Evolutionary conservation across 73 alveolate genomes (phyloP).

Genomic region (Paramecium sexaurelia): DNA sequence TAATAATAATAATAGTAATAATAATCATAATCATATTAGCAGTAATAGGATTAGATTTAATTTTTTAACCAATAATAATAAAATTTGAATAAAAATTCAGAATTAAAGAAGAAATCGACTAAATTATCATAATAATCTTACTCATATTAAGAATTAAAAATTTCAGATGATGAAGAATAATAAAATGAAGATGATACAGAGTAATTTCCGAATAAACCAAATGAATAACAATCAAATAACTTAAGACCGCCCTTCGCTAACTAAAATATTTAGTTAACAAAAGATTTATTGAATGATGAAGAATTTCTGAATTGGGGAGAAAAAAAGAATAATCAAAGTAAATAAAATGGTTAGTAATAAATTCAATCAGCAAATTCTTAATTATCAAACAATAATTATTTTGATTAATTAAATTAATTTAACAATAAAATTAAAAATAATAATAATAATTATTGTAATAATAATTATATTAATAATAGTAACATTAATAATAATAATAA

Average conservation of each 20-base stretch:
- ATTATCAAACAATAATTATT: background rate
- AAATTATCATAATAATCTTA: background rate
- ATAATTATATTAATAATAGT: background rate
- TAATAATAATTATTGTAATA: background rate
- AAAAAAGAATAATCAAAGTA: background rate
- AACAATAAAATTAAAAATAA: background rate
- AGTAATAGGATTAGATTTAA: background rate
- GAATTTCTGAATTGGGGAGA: conserved; percentile 15
- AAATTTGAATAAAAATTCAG: background rate
- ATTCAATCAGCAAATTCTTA: conserved; percentile 7
- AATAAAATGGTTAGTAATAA: background rate
- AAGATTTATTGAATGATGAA: background rate
- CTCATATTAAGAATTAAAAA: background rate
- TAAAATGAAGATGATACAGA: background rate
- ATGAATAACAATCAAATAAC: background rate
- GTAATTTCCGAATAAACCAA: background rate
- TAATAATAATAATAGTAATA: background rate
- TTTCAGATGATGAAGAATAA: background rate
- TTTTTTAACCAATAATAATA: background rate
- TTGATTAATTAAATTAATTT: background rate
- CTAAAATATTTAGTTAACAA: background rate
- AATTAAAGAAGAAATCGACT: background rate
- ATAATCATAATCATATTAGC: background rate
- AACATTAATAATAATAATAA: background rate
- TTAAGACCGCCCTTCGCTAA: background rate